Conservation (phyloP, 495 filamentous ascomycete genomes). For the Penicillium turbatum region DNA sequence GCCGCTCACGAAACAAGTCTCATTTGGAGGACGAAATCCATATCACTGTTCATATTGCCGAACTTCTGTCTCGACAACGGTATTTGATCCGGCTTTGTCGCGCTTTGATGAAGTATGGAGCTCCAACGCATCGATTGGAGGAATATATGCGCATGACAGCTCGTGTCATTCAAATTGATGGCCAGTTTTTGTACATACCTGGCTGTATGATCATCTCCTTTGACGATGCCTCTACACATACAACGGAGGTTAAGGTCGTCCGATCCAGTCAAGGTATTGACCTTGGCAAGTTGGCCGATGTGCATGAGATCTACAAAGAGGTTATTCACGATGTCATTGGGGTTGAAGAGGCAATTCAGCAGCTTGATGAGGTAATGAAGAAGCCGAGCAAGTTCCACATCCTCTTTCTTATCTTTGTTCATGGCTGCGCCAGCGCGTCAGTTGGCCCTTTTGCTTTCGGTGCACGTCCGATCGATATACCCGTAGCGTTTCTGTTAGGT, state of each 20-base stretch:
- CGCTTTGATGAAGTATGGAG: slow-evolving; percentile 81
- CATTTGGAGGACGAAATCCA: slow-evolving; percentile 64
- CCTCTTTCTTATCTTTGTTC: slow-evolving; percentile 75
- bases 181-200: slow-evolving; percentile 87
- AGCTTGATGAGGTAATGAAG: slow-evolving; percentile 62
- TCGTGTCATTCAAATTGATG: slow-evolving; percentile 82
- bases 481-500: slow-evolving; percentile 80
- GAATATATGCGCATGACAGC: slow-evolving; percentile 91
- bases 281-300: slow-evolving; percentile 76
- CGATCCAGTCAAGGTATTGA: slow-evolving; percentile 73
- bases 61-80: slow-evolving; percentile 71
- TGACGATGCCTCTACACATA: slow-evolving; percentile 83
- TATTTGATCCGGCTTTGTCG: slow-evolving; percentile 83
- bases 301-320: slow-evolving; percentile 88
- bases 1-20: slow-evolving; percentile 40
- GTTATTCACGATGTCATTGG: slow-evolving; percentile 85
- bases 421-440: slow-evolving; percentile 74
- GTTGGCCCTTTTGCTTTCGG: slow-evolving; percentile 90
- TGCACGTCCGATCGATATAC: slow-evolving; percentile 81
- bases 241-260: slow-evolving; percentile 88
- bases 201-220: slow-evolving; percentile 96
- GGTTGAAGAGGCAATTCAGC: slow-evolving; percentile 74
- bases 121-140: slow-evolving; percentile 72
- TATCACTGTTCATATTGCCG: slow-evolving; percentile 87
- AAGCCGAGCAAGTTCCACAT: slow-evolving; percentile 58